phyloP scores from a whole-genome alignment of 352 stramenopile species.

The Pythium scleroteichum region DNA sequence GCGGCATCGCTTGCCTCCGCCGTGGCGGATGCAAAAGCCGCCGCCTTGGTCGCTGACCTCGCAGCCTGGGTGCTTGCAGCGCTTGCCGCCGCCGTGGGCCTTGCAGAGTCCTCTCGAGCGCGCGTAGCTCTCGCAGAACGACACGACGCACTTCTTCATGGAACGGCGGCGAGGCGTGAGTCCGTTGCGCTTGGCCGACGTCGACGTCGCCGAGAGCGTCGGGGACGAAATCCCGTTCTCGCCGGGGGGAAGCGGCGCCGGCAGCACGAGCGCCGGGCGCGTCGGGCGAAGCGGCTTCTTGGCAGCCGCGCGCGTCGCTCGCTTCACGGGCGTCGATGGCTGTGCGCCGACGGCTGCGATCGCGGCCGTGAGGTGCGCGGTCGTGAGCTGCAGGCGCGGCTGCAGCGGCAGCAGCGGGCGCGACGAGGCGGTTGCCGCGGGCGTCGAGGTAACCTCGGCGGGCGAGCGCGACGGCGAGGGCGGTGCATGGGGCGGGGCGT shows the following conservation, averaged over 20 bases:
- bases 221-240: not conserved
- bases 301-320: not conserved
- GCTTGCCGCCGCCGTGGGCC: conserved; percentile 56
- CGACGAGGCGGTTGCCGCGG: no score
- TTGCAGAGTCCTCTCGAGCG: conserved; percentile 27
- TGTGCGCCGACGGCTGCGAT: conserved; percentile 10
- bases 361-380: conserved; percentile 11
- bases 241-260: not conserved
- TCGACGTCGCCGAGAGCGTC: conserved; percentile 6
- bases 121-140: conserved; percentile 25
- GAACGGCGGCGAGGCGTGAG: not conserved
- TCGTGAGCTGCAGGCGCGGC: conserved; percentile 8
- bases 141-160: conserved; percentile 25
- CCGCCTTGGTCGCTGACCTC: conserved; percentile 33
- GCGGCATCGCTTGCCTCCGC: conserved; percentile 71
- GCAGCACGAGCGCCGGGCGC: conserved; percentile 8
- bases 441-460: not conserved
- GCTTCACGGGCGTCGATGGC: not conserved
- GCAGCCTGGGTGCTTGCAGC: conserved; percentile 35
- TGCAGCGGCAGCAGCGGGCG: conserved; percentile 6
- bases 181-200: not conserved
- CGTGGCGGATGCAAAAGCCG: conserved; percentile 80
- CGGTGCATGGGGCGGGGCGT: not conserved
- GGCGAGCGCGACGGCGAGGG: not conserved
- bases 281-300: conserved; percentile 6